Conservation (phyloP, 176 grass and related monocot species). For the Alloteropsis semialata region DNA sequence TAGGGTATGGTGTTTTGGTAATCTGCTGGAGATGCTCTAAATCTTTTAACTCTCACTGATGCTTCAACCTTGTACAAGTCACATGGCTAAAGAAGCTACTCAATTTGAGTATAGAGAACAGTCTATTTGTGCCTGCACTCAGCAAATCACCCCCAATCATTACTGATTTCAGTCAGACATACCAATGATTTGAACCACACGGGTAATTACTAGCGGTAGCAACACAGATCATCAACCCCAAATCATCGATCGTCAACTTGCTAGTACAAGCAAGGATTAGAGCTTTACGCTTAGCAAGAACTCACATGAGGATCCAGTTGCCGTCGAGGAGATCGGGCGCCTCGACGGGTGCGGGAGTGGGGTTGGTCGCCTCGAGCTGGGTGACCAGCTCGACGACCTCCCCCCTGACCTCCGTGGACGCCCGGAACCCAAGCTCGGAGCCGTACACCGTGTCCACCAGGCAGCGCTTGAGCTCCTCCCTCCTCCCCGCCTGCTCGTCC, state of each 20-base stretch:
- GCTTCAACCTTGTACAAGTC: not conserved
- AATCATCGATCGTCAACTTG: not conserved
- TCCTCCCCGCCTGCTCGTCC: conserved; percentile 35
- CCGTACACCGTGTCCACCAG: conserved; percentile 78
- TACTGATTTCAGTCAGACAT: no score
- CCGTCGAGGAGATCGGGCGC: conserved; percentile 71
- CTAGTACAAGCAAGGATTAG: not conserved
- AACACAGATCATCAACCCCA: not conserved
- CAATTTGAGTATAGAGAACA: not conserved
- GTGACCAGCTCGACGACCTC: conserved; percentile 85
- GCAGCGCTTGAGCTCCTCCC: conserved; percentile 74
- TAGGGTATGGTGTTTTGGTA: no score
- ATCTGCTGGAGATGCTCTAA: no score
- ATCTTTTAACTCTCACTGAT: not conserved
- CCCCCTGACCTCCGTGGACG: conserved; percentile 73
- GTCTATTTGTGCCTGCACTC: not conserved
- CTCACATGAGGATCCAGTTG: conserved; percentile 94
- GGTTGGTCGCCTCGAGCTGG: conserved; percentile 80
- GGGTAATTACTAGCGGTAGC: not conserved
- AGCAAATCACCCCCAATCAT: no score
- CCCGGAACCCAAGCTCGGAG: conserved; percentile 68
- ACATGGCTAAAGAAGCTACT: not conserved
- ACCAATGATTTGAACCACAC: not conserved
- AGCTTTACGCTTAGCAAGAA: not conserved
- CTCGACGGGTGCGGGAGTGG: conserved; percentile 55